Evolutionary conservation across 2,329 filamentous ascomycete genomes (phyloP).

Genomic region (Myrmaecium sp.): DNA sequence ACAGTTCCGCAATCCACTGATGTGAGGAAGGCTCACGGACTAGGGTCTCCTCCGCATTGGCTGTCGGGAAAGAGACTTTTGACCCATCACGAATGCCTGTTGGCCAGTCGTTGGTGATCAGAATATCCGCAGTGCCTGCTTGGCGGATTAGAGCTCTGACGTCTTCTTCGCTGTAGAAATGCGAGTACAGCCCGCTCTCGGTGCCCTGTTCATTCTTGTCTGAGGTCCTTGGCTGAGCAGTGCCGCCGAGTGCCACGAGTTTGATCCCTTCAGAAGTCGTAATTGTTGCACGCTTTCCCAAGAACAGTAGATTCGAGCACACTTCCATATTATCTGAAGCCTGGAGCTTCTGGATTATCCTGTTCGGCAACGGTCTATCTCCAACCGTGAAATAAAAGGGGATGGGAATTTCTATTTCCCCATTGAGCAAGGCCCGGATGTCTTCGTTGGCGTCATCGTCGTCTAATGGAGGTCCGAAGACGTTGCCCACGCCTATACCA

Average conservation of each 20-base stretch:
- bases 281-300: slow-evolving; percentile 71
- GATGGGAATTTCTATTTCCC: slow-evolving; percentile 57
- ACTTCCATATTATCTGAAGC: slow-evolving; percentile 51
- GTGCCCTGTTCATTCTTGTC: no score
- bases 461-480: slow-evolving; percentile 46
- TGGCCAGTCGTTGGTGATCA: slow-evolving; percentile 81
- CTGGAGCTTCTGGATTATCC: slow-evolving; percentile 57
- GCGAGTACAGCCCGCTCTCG: no score
- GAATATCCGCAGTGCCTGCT: slow-evolving; percentile 65
- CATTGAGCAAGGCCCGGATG: slow-evolving; percentile 51
- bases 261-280: slow-evolving; percentile 82
- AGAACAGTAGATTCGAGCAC: slow-evolving; percentile 78
- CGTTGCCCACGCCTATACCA: slow-evolving; percentile 66
- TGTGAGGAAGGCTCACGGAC: slow-evolving; percentile 38
- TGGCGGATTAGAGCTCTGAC: slow-evolving; percentile 58
- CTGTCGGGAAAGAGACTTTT: slow-evolving; percentile 38
- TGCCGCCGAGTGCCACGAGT: slow-evolving; percentile 73
- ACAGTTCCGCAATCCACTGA: slow-evolving; percentile 63
- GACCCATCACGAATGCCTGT: slow-evolving; percentile 53
- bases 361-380: slow-evolving; percentile 49
- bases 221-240: slow-evolving; percentile 44
- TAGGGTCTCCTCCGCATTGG: slow-evolving; percentile 21
- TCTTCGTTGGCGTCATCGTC: slow-evolving; percentile 37
- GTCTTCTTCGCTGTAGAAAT: slow-evolving; percentile 62
- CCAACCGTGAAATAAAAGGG: slow-evolving; percentile 86